Conservation (phyloP, 2,329 filamentous ascomycete species). For the Colletotrichum cereale region DNA sequence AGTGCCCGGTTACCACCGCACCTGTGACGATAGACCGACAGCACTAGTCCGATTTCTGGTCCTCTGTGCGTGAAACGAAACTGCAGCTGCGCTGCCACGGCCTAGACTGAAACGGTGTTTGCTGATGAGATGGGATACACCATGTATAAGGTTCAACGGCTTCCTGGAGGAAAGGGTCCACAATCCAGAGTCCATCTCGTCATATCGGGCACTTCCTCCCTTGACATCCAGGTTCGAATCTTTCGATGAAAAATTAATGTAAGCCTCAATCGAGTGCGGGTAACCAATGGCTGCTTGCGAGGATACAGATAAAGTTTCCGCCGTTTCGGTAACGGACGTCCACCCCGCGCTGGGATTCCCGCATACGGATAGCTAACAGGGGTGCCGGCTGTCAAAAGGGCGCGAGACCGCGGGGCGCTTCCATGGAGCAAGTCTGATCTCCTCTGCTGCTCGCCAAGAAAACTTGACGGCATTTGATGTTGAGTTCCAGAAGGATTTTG, state of each 20-base stretch:
- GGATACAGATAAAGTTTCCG: conserved; percentile 3
- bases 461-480: background rate
- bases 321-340: background rate
- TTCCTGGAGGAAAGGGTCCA: conserved; percentile 3
- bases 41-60: background rate
- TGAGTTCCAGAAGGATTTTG: background rate
- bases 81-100: conserved; percentile 5
- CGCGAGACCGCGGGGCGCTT: rapidly evolving
- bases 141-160: background rate
- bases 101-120: conserved; percentile 24
- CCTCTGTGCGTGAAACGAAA: conserved; percentile 30
- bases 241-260: background rate
- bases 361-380: background rate
- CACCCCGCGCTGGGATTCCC: background rate
- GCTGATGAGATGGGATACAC: conserved; percentile 8
- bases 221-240: background rate
- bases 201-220: conserved; percentile 1
- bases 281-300: background rate
- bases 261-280: background rate
- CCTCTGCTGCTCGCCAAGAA: background rate
- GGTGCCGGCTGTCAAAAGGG: background rate
- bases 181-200: background rate
- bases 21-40: background rate
- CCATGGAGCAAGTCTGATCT: background rate
- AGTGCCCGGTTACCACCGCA: background rate